phyloP scores from a whole-genome alignment of 73 alveolate species.

The Blepharisma japonicum region DNA sequence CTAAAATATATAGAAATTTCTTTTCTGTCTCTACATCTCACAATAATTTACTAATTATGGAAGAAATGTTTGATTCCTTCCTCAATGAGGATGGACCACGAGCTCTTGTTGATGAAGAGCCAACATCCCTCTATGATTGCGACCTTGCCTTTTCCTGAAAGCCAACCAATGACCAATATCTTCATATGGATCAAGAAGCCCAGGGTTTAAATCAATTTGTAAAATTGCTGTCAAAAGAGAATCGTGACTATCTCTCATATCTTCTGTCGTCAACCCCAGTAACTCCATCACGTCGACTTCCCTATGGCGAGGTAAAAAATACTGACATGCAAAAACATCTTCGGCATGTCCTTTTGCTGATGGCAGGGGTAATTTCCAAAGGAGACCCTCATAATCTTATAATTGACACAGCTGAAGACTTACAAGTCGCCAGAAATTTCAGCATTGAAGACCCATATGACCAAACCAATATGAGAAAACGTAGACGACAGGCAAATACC shows the following conservation, averaged over 20 bases:
- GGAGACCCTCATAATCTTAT: constrained; percentile 12
- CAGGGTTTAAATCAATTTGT: constrained; percentile 3
- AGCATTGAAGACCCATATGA: constrained; percentile 27
- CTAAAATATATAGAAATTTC: no score
- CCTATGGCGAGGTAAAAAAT: neutral
- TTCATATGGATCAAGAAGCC: neutral
- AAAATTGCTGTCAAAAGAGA: constrained; percentile 15
- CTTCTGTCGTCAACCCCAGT: neutral
- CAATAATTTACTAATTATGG: no score
- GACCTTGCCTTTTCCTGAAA: no score
- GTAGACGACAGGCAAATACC: neutral
- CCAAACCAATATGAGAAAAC: neutral
- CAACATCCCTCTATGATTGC: no score
- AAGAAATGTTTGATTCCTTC: no score
- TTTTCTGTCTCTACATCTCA: no score
- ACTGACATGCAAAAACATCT: constrained; percentile 21
- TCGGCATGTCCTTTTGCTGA: neutral
- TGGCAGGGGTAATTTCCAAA: constrained; percentile 5
- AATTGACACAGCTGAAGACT: constrained; percentile 7
- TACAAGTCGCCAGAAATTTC: constrained; percentile 19
- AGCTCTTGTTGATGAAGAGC: no score
- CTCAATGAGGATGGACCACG: no score
- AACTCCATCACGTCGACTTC: constrained; percentile 16
- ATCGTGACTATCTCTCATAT: neutral
- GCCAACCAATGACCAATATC: no score